Evolutionary conservation across 75 land plant species (phyloP), one percentile per base, ranked within the genome.

Genomic region (Cunninghamia lanceolata): DNA sequence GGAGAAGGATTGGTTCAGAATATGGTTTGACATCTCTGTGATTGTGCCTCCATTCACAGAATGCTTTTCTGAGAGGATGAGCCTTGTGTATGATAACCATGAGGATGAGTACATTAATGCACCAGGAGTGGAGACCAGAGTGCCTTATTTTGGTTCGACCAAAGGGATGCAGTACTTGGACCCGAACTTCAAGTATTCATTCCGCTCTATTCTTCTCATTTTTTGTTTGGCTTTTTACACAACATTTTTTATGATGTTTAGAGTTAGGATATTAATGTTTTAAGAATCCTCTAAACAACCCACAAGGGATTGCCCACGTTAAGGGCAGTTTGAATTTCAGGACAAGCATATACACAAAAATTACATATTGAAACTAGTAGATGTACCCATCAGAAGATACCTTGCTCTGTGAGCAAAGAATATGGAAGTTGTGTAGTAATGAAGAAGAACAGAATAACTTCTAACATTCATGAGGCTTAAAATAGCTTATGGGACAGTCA

Each of bases 61-160:
- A 46, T 98, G 98, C 90, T 98, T 98, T 85, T 87, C 93, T 35
- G 93, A 96, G 43, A 85, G 99, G 81, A 95, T 95, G 89, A 92
- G 66, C 71, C 87, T 95, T 30, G 86, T 85, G 35, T 98, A 94
- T 89, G 91, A 96, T 85, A 36, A 86, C 3, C 90, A 86, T 13
- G 74, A 82, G 42, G 94, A 95, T 83, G 89, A 90, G 77, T 96
- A 89, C 83, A 28, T 66, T n/a, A 98, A 98, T 84, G 85, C 89
- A 39, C 91, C 93, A 38, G 98, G 99, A 30, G 97, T 98, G 35
- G 92, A 92, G 86, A 95, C 99, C 40, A 87, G 98, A 46, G 97
- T 94, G 43, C 94, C 95, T 45, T 28, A 90, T 45, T 98, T 96
- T 83, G 99, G 99, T 13, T 95, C 99, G 66, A 91, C 93, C 43